Conservation (phyloP, 1,139 yeast genomes). For the Meyerozyma athensensis region DNA sequence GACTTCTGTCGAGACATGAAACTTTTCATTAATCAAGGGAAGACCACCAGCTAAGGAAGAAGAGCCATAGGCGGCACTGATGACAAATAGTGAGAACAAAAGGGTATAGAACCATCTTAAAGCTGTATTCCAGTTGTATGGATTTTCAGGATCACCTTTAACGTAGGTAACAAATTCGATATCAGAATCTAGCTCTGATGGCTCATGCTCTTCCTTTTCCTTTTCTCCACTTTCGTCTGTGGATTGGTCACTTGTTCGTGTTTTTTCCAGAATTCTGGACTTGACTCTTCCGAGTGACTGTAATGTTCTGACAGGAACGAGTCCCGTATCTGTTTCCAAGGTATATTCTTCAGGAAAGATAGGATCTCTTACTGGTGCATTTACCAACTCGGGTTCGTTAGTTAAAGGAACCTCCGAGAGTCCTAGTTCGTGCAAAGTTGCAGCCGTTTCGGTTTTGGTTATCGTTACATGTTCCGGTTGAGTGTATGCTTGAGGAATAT, state of each 20-base stretch:
- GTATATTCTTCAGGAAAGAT: conserved; percentile 92
- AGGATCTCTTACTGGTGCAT: conserved; percentile 59
- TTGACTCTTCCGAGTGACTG: conserved; percentile 60
- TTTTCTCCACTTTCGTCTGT: conserved; percentile 8
- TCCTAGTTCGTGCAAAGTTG: conserved; percentile 62
- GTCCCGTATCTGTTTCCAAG: conserved; percentile 79
- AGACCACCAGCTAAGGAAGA: conserved; percentile 87
- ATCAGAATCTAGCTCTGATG: conserved; percentile 55
- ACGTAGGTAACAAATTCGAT: conserved; percentile 78
- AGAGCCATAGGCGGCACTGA: conserved; percentile 87
- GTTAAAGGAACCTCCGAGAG: conserved; percentile 43
- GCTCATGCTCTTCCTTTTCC: conserved; percentile 13
- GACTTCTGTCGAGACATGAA: conserved; percentile 69
- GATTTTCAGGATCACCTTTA: conserved; percentile 77
- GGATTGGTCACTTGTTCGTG: background rate
- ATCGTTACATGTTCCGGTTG: conserved; percentile 14
- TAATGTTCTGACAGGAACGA: conserved; percentile 73
- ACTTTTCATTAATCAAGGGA: conserved; percentile 56
- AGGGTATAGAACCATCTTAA: conserved; percentile 67
- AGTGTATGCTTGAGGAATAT: conserved; percentile 21
- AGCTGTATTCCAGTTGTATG: conserved; percentile 69
- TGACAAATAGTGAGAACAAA: conserved; percentile 61
- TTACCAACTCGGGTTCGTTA: conserved; percentile 45
- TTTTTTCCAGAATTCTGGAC: conserved; percentile 3
- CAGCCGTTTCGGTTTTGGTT: conserved; percentile 60